Base-by-base conservation (phyloP, 306 rosid species). In the Castanopsis chinensis region DNA sequence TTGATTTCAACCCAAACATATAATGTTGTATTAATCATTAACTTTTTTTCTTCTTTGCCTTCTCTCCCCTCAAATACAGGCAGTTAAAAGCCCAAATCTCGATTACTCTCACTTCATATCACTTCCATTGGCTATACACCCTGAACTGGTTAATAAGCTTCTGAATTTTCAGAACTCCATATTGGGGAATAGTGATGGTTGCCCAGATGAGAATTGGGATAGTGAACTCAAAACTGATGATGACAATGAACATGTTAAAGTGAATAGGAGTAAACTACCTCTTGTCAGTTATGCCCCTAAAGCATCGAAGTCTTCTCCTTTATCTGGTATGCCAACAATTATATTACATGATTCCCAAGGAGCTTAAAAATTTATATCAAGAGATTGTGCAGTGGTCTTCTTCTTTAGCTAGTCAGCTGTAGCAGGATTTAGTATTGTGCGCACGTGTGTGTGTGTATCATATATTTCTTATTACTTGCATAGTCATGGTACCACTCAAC, bases 31-130 rank as follows among this genome's bases (percentile, higher is more conserved):
- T 35, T 49, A 30, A 79, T 3, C 20, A 37, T 58, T 37, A n/a
- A 63, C 13, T 55, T 25, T 5, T 68, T 45, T 35, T 2, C 45
- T 37, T 37, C 45, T 37, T 37, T n/a, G n/a, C n/a, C 11, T 37
- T 37, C 11, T 72, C 37, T 37, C 55, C 25, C 53, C 76, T 57
- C 55, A 60, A 53, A 43, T 77, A 69, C 96, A 92, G 99, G 81
- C 80, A 15, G 93, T 91, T 51, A 90, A 79, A 18, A 90, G 99
- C 85, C 89, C 89, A 37, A 90, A 52, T 87, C 92, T 95, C 64
- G 95, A 91, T 83, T 95, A 92, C 80, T 91, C 97, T 27, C 98
- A 95, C 86, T 92, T 95, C 82, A 85, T 95, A 86, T 95, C 99
- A 60, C 96, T 95, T 82, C 97, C 98, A n/a, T 76, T 92, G 88